A percentile compares a stretch with the other conserved stretches of the same genome.
phyloP scores from a whole-genome alignment of 768 basidiomycete genomes.

The Kwoniella pini region DNA sequence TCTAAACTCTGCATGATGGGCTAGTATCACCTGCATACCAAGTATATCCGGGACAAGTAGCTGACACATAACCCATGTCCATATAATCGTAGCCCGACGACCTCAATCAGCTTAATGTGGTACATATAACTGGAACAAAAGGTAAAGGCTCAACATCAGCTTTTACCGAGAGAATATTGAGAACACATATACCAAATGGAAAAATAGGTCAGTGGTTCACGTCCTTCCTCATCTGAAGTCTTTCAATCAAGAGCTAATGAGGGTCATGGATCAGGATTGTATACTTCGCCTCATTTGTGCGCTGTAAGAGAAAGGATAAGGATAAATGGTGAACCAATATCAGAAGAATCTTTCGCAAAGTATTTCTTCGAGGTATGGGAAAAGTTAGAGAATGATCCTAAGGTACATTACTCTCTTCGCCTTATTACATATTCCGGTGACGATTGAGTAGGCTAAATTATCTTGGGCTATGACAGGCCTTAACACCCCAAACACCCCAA shows the following conservation, averaged over 20 bases:
- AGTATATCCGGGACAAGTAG: too few relatives aligned
- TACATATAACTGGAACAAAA: constrained; percentile 97
- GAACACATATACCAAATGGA: constrained; percentile 70
- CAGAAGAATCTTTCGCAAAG: constrained; percentile 81
- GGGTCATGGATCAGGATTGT: constrained; percentile 66
- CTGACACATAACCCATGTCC: background rate
- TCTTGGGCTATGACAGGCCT: constrained; percentile 32
- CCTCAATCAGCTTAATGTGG: constrained; percentile 82
- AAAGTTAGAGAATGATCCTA: constrained; percentile 64
- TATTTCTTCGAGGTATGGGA: constrained; percentile 99
- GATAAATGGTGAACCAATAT: constrained; percentile 83
- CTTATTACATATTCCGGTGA: too few relatives aligned
- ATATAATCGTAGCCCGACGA: constrained; percentile 65
- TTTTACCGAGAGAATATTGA: constrained; percentile 81
- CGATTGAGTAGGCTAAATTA: too few relatives aligned
- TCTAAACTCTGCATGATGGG: constrained; percentile 2
- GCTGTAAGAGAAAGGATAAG: constrained; percentile 94
- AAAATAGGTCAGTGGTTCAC: constrained; percentile 66
- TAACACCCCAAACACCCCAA: constrained; percentile 58
- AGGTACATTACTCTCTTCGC: too few relatives aligned
- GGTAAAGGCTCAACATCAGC: constrained; percentile 98
- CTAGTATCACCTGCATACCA: too few relatives aligned
- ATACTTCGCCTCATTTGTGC: constrained; percentile 94
- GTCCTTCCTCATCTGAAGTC: background rate
- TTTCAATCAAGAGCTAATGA: too few relatives aligned